Evolutionary conservation across 768 basidiomycete genomes (phyloP).

Genomic region (Phanerochaete sordida): DNA sequence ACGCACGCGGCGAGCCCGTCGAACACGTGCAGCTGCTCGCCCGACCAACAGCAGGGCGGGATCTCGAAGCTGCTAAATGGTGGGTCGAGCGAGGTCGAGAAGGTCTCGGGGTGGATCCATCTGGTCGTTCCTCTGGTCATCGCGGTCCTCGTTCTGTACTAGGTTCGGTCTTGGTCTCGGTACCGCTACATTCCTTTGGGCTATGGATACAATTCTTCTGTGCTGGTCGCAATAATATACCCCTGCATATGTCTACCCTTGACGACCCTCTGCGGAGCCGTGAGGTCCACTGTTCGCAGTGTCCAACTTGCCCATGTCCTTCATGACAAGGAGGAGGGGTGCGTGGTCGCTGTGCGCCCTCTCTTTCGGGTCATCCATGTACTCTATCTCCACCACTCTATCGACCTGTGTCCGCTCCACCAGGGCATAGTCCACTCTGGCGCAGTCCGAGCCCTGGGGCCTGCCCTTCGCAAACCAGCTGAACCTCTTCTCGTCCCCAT

Average conservation of each 20-base stretch:
- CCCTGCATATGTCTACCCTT: too few relatives aligned
- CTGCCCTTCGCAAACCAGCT: slow-evolving; percentile 27
- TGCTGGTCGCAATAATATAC: background rate
- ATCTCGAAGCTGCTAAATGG: slow-evolving; percentile 1
- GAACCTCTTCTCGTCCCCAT: slow-evolving; percentile 16
- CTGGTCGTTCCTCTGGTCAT: background rate
- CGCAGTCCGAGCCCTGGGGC: slow-evolving; percentile 21
- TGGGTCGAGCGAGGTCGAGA: background rate
- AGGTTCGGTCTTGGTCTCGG: background rate
- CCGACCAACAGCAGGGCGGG: background rate
- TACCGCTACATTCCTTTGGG: background rate
- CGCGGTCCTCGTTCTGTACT: background rate
- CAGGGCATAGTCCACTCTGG: slow-evolving; percentile 22
- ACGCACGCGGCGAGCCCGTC: background rate
- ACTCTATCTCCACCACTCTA: slow-evolving; percentile 16
- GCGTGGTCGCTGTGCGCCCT: slow-evolving; percentile 24
- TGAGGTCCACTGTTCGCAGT: too few relatives aligned
- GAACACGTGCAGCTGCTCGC: background rate
- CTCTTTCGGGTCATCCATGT: slow-evolving; percentile 20
- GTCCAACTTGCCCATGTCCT: slow-evolving; percentile 8
- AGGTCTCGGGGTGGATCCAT: background rate
- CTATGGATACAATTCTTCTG: background rate
- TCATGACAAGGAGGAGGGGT: slow-evolving; percentile 18
- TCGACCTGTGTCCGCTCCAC: slow-evolving; percentile 15
- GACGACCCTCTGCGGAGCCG: too few relatives aligned